phyloP scores from a whole-genome alignment of 352 stramenopile species.

The Blastocystis sp. region DNA sequence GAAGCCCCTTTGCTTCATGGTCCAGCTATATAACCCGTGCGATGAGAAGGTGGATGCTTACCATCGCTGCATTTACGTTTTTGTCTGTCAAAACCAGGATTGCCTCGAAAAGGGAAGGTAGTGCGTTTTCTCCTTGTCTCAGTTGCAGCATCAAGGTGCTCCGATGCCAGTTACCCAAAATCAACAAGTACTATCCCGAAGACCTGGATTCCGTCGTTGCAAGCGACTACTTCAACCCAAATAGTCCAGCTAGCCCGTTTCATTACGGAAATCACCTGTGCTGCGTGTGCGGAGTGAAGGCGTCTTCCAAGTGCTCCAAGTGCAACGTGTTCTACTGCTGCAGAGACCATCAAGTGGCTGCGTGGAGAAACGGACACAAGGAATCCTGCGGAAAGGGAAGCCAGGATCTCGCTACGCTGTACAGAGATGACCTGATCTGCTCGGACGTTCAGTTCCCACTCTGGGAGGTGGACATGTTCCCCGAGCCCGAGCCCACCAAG shows the following conservation, averaged over 20 bases:
- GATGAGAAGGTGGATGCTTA: slow-evolving; percentile 45
- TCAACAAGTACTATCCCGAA: slow-evolving; percentile 60
- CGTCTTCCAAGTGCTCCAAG: slow-evolving; percentile 39
- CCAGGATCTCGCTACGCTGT: background rate
- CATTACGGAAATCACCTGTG: slow-evolving; percentile 69
- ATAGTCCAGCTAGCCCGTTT: slow-evolving; percentile 35
- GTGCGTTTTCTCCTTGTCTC: background rate
- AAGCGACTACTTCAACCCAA: slow-evolving; percentile 9
- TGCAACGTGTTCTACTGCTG: slow-evolving; percentile 70
- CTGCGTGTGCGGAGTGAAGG: slow-evolving; percentile 43
- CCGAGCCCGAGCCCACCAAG: slow-evolving; percentile 59
- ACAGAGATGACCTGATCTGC: slow-evolving; percentile 4
- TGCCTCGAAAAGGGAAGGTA: slow-evolving; percentile 68
- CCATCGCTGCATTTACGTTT: slow-evolving; percentile 72
- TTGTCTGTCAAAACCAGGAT: slow-evolving; percentile 68
- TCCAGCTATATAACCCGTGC: slow-evolving; percentile 67
- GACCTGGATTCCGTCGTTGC: slow-evolving; percentile 5
- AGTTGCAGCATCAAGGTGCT: slow-evolving; percentile 22
- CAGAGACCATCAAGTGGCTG: slow-evolving; percentile 68
- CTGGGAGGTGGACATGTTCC: slow-evolving; percentile 58
- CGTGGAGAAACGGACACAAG: slow-evolving; percentile 56
- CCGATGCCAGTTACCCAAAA: slow-evolving; percentile 57
- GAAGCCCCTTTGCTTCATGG: slow-evolving; percentile 65
- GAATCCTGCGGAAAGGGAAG: slow-evolving; percentile 38
- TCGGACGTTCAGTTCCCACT: slow-evolving; percentile 57